Evolutionary conservation across 306 rosid genomes (phyloP).

Genomic region (Quercus wislizeni): DNA sequence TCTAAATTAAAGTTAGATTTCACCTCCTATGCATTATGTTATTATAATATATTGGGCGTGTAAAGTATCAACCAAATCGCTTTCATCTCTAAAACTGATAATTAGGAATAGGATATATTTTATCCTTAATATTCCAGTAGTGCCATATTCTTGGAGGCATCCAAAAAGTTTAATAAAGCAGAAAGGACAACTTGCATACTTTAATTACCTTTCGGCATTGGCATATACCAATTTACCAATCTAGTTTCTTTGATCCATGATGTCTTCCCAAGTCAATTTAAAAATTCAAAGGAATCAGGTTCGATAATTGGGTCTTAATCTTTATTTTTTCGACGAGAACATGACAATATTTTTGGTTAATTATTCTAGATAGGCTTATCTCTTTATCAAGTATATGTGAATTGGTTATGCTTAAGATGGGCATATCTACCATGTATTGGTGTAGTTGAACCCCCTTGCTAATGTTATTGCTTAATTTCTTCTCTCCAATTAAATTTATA

Average conservation of each 20-base stretch:
- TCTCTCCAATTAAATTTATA: too few species aligned
- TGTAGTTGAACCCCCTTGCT: too few species aligned
- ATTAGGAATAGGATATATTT: background rate
- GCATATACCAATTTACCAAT: background rate
- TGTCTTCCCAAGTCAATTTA: background rate
- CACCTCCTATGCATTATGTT: too few species aligned
- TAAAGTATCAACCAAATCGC: background rate
- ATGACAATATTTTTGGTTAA: background rate
- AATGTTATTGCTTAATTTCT: too few species aligned
- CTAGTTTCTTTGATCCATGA: background rate
- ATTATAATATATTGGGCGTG: background rate
- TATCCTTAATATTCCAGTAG: background rate
- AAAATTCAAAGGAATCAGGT: background rate
- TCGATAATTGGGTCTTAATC: background rate
- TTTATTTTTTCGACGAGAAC: background rate
- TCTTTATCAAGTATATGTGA: too few species aligned
- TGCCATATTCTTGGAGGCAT: constrained; percentile 25
- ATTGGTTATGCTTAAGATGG: too few species aligned
- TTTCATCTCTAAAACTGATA: background rate
- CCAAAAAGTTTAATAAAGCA: background rate
- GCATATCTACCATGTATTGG: too few species aligned
- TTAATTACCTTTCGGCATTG: background rate
- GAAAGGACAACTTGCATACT: background rate
- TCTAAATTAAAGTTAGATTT: background rate
- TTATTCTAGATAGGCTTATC: too few species aligned